These are phyloP conservation scores for Suhomyces terraborum DNA, from an alignment of 1,139 yeast genomes.

Conservation along the genomic window DNA sequence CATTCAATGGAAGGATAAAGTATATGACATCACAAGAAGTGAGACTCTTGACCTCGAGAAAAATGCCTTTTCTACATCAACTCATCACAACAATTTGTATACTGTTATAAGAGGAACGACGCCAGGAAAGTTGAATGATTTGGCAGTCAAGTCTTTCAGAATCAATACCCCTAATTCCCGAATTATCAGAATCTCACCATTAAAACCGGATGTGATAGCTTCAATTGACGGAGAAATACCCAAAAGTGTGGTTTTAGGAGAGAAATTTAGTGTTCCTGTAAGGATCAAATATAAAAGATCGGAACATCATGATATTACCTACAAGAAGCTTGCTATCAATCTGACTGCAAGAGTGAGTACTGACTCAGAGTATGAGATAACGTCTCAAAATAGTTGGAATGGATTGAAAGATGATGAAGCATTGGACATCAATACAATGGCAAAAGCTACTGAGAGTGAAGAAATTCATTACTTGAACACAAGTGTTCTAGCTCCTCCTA, in stretches of 20 bases:
- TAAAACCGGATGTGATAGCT: slow-evolving; percentile 19
- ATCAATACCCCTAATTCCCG: slow-evolving; percentile 11
- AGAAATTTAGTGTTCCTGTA: slow-evolving; percentile 28
- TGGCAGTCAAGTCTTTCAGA: slow-evolving; percentile 3
- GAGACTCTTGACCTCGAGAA: slow-evolving; percentile 6
- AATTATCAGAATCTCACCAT: slow-evolving; percentile 19
- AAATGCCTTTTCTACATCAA: slow-evolving; percentile 4
- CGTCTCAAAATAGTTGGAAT: slow-evolving; percentile 39
- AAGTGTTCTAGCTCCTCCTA: slow-evolving; percentile 28
- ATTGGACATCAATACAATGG: slow-evolving; percentile 24
- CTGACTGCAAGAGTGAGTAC: slow-evolving; percentile 25
- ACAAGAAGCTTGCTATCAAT: slow-evolving; percentile 24
- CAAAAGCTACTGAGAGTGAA: slow-evolving; percentile 13
- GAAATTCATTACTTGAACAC: slow-evolving; percentile 25
- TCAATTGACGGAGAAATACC: slow-evolving; percentile 9
- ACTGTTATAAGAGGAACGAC: background rate
- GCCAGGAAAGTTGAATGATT: slow-evolving; percentile 1
- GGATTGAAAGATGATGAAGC: slow-evolving; percentile 46
- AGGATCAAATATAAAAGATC: slow-evolving; percentile 21
- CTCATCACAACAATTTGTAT: slow-evolving; percentile 5
- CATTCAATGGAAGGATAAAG: slow-evolving; percentile 3
- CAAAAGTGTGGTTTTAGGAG: slow-evolving; percentile 30
- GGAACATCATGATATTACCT: slow-evolving; percentile 22
- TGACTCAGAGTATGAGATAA: slow-evolving; percentile 21
- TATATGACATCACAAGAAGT: slow-evolving; percentile 14